Percentiles rank a stretch among this genome's conserved stretches.
These are phyloP conservation scores for Chlamydomonas sp. DNA, from an alignment of 139 green algal genomes.

Conservation along the genomic window DNA sequence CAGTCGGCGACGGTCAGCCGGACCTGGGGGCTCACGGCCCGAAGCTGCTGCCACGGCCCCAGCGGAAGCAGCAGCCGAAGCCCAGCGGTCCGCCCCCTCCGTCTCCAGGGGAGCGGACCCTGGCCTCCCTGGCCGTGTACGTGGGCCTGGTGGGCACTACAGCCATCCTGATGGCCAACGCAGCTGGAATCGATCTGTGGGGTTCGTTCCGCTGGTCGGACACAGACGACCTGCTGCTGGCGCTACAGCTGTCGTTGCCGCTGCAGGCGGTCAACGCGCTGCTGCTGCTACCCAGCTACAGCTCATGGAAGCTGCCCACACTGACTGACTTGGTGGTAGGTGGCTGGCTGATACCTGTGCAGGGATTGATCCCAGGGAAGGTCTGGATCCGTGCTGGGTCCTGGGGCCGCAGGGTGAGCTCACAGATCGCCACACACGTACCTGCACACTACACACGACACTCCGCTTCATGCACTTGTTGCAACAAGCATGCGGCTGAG, in stretches of 20 bases:
- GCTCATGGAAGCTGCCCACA: constrained; percentile 13
- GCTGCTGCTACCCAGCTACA: constrained; percentile 33
- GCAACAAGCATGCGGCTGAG: no score
- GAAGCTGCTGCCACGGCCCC: constrained; percentile 5
- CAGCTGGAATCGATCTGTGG: constrained; percentile 15
- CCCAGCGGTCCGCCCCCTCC: neutral
- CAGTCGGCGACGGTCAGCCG: no score
- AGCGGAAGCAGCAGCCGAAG: neutral
- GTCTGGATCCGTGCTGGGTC: no score
- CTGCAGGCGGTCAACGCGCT: constrained; percentile 34
- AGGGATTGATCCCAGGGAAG: no score
- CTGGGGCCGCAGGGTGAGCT: no score
- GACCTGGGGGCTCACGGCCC: neutral
- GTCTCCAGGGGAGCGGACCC: neutral
- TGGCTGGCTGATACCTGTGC: no score
- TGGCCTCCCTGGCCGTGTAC: neutral
- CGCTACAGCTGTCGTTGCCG: neutral
- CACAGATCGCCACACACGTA: no score
- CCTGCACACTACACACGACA: no score
- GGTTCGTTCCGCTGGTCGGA: neutral
- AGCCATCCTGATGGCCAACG: neutral
- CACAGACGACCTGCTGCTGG: neutral
- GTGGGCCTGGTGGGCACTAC: neutral
- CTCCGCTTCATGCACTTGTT: no score
- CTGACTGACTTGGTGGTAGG: neutral